Percentiles rank a stretch among this genome's conserved stretches.
Conservation (phyloP, 2,329 filamentous ascomycete genomes). For the Trichoderma arundinaceum region DNA sequence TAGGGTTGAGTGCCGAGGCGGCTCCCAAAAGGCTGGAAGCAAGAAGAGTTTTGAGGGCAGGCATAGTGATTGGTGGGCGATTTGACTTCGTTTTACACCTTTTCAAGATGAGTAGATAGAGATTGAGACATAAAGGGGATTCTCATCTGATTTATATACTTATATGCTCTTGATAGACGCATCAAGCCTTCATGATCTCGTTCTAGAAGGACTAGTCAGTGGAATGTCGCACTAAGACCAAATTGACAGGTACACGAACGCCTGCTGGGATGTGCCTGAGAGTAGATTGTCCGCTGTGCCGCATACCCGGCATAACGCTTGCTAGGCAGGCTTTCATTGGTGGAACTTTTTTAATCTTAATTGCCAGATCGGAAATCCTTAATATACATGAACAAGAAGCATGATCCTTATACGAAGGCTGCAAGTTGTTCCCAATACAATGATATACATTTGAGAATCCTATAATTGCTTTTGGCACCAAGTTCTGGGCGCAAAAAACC, state of each 20-base stretch:
- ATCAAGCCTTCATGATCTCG: constrained; percentile 5
- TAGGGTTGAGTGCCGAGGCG: constrained; percentile 28
- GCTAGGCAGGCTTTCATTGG: background rate
- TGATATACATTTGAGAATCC: too few species aligned
- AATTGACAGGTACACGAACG: constrained; percentile 20
- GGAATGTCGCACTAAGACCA: constrained; percentile 7
- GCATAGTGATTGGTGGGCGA: background rate
- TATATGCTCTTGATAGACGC: background rate
- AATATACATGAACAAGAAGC: constrained; percentile 9
- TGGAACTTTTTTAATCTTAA: background rate
- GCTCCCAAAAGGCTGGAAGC: constrained; percentile 20
- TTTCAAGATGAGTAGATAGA: background rate
- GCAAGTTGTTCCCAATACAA: too few species aligned
- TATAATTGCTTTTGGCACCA: too few species aligned
- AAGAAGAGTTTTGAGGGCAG: constrained; percentile 21
- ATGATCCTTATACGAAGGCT: background rate
- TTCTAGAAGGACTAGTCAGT: constrained; percentile 12
- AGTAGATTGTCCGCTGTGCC: constrained; percentile 20
- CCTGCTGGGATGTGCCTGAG: constrained; percentile 12
- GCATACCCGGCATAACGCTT: constrained; percentile 9
- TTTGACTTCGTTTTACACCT: background rate
- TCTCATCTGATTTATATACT: constrained; percentile 11
- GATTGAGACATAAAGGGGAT: background rate
- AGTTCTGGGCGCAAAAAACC: too few species aligned
- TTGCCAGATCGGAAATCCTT: constrained; percentile 4